Evolutionary conservation across 176 grass and related monocot genomes (phyloP).

Genomic region (Oryza punctata): DNA sequence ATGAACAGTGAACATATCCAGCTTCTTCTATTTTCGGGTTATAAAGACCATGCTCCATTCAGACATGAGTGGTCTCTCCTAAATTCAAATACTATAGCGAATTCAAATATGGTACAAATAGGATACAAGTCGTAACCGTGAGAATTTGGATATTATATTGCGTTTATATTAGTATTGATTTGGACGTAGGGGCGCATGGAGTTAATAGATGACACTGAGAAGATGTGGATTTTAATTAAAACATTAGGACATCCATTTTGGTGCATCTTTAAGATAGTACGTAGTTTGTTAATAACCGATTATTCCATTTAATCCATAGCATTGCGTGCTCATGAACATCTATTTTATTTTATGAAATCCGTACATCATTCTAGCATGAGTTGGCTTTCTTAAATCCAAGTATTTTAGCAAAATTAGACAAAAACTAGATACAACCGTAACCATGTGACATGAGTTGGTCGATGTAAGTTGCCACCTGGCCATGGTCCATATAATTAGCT

Average conservation of each 20-base stretch:
- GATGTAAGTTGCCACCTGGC: constrained; percentile 15
- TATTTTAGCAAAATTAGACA: not conserved
- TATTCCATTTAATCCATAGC: not conserved
- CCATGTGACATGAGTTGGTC: constrained; percentile 2
- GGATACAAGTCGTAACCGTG: not conserved
- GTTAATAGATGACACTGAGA: not conserved
- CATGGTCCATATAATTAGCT: not conserved
- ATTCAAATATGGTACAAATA: not conserved
- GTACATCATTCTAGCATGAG: not conserved
- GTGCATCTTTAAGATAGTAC: not conserved
- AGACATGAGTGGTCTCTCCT: not conserved
- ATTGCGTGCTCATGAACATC: not conserved
- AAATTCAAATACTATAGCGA: not conserved
- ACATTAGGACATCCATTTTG: not conserved
- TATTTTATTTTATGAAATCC: not conserved
- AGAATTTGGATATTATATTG: not conserved
- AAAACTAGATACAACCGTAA: not conserved
- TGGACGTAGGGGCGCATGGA: not conserved
- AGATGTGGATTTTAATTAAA: not conserved
- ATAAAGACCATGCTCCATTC: not conserved
- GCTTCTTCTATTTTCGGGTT: not conserved
- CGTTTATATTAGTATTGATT: not conserved
- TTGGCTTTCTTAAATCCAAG: not conserved
- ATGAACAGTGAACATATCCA: not conserved
- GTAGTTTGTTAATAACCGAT: not conserved